Evolutionary conservation across 106 monocot species (phyloP), one percentile per base, ranked within the genome.

Genomic region (Narthecium ossifragum): DNA sequence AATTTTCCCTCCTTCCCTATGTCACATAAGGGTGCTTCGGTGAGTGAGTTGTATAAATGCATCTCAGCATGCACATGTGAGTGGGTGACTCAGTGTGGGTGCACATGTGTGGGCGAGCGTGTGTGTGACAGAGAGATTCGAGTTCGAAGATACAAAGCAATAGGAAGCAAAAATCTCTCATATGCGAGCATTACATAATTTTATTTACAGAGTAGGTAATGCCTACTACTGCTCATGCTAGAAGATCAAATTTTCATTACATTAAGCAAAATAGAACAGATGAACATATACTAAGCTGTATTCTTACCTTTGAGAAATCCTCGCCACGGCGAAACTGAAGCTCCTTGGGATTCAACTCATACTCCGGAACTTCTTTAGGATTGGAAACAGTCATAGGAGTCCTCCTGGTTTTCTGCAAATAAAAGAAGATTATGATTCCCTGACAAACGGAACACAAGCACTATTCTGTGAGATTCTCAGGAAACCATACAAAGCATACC

Each of bases 341-440:
- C 27, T 98, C 90, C 4, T 39, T 7, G 27, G 91, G 98, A 39
- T 91, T 91, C 67, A 98, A 55, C 71, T 98, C 98, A 65, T 98
- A 98, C 60, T 98, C 98, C 29, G 98, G 98, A 65, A 87, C 71
- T 53, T 98, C 98, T 64, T 46, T 67, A 3, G 91, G 90, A 77
- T 98, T 88, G 21, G 84, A 87, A 48, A 98, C 90, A 34, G 76
- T 34, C 98, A 98, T 91, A 2, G 98, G 98, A 60, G 98, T 84
- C 73, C 75, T 90, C 31, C 67, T 82, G 20, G 48, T 67, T 78
- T 84, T 91, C 82, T 98, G 65, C 27, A 55, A 25, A 61, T 14
- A 57, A 73, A 18, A 32, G 2, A 34, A 27, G 39, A 7, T 6
- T 22, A 24, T 8, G 18, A 49, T 23, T 1, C 18, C 9, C 18